Percentiles rank a stretch among this genome's conserved stretches.
Evolutionary conservation across 2,329 filamentous ascomycete genomes (phyloP).

Genomic region (Pseudocercospora pini-densiflorae): DNA sequence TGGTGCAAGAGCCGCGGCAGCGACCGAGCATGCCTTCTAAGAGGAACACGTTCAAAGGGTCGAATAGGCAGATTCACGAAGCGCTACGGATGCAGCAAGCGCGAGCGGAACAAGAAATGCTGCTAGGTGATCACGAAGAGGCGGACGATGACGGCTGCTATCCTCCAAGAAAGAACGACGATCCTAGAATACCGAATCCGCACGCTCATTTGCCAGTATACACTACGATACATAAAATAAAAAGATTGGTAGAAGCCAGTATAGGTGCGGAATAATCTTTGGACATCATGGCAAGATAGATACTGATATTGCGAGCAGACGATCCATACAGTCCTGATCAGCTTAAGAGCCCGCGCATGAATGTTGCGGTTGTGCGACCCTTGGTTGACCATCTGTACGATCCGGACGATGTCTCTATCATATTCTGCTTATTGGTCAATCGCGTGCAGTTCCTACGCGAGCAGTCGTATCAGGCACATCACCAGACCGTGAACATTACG

Average conservation of each 20-base stretch:
- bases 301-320: conserved; percentile 46
- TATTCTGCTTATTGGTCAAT: conserved; percentile 84
- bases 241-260: conserved; percentile 51
- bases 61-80: conserved; percentile 44
- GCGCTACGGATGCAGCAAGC: conserved; percentile 46
- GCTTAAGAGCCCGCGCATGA: conserved; percentile 79
- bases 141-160: conserved; percentile 54
- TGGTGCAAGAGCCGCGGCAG: conserved; percentile 30
- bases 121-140: conserved; percentile 51
- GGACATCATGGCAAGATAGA: neutral
- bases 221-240: conserved; percentile 70
- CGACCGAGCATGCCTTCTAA: conserved; percentile 34
- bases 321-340: conserved; percentile 74
- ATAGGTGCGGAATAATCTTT: conserved; percentile 44
- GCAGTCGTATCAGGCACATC: conserved; percentile 74
- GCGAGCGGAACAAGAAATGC: conserved; percentile 54
- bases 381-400: conserved; percentile 84
- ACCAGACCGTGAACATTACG: conserved; percentile 80
- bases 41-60: conserved; percentile 34
- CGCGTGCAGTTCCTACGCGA: conserved; percentile 78
- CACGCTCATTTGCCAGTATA: conserved; percentile 72
- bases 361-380: conserved; percentile 77
- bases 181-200: conserved; percentile 55
- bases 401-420: conserved; percentile 77
- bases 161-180: conserved; percentile 43